Evolutionary conservation across 2,329 filamentous ascomycete species (phyloP), one percentile per base, ranked within the genome.

Genomic region (Aspergillus alliaceus): DNA sequence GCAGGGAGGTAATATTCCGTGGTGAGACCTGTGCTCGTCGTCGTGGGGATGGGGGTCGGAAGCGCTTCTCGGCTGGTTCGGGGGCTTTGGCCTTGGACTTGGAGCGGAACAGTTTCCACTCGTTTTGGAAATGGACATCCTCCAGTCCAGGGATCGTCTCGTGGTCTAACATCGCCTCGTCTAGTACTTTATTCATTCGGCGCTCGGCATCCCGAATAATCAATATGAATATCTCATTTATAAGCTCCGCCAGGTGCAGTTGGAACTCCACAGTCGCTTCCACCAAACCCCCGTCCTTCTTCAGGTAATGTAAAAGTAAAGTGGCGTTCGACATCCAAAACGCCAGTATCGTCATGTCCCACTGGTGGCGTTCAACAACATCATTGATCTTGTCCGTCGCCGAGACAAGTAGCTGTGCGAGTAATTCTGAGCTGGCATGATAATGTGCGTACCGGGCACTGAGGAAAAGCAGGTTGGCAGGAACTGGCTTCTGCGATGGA

Each of bases 321-420:
- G 95, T 99, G 8, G 91, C 92, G 73, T 99, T 99, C 1, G 95
- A 98, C 69, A 97, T 92, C 95, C 95, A 99, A 71, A 99, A 99
- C 2, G 95, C 95, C 35, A 99, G 80, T 64, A 99, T 96, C 0
- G 95, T 99, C 95, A 99, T 99, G 71, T 99, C 95, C 95, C 95
- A 98, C 71, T 99, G 95, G 69, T 93, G 88, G 59, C 85, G 85
- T 75, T 98, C 95, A n/a, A 99, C 92, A 29, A 97, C 91, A 49
- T 92, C 89, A 70, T 98, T 98, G 67, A 99, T 98, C 75, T 93
- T 95, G 69, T 96, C 91, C 84, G 96, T 96, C 35, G 95, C 91
- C 34, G 89, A 88, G 25, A 90, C 82, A 15, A 99, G 84, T 25
- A 98, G 84, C 42, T 89, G 89, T 18, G 86, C 88, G 9, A 99